phyloP scores from a whole-genome alignment of 768 basidiomycete species.

The Rhodotorula babjevae region DNA sequence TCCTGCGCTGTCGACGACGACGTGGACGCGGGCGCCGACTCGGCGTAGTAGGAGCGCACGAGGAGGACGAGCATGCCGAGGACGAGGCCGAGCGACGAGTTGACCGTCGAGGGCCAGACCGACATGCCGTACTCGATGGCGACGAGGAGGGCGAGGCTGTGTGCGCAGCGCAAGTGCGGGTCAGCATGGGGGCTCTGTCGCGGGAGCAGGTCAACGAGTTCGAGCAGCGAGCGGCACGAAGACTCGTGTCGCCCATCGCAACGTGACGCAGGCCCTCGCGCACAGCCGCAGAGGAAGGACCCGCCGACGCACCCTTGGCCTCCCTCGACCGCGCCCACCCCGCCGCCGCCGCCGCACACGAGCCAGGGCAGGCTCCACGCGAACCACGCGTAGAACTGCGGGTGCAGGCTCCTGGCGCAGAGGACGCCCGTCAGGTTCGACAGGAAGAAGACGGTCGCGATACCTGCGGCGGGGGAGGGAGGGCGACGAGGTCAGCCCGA shows the following conservation, averaged over 20 bases:
- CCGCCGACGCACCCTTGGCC: conserved; percentile 19
- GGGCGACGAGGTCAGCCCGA: not conserved
- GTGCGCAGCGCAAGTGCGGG: not conserved
- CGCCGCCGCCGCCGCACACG: conserved; percentile 56
- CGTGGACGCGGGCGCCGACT: not conserved
- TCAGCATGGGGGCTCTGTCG: too few relatives aligned
- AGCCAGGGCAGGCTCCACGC: conserved; percentile 68
- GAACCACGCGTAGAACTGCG: conserved; percentile 98
- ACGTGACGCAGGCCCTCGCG: too few relatives aligned
- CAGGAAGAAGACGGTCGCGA: conserved; percentile 76
- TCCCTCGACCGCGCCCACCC: conserved; percentile 10
- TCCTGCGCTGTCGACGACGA: not conserved
- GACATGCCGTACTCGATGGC: conserved; percentile 22
- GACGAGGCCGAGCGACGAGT: conserved; percentile 21
- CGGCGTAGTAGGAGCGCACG: conserved; percentile 16
- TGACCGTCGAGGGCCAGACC: conserved; percentile 18
- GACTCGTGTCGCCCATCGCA: too few relatives aligned
- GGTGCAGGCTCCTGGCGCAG: conserved; percentile 90
- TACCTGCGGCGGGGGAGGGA: conserved; percentile 53
- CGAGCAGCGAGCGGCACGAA: too few relatives aligned
- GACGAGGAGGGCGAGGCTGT: conserved; percentile 8
- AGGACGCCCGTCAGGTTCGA: conserved; percentile 86
- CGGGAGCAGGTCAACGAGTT: too few relatives aligned
- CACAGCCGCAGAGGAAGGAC: not conserved
- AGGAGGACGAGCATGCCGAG: conserved; percentile 14